phyloP scores from a whole-genome alignment of 345 rosid species.

The Leavenworthia alabamica region DNA sequence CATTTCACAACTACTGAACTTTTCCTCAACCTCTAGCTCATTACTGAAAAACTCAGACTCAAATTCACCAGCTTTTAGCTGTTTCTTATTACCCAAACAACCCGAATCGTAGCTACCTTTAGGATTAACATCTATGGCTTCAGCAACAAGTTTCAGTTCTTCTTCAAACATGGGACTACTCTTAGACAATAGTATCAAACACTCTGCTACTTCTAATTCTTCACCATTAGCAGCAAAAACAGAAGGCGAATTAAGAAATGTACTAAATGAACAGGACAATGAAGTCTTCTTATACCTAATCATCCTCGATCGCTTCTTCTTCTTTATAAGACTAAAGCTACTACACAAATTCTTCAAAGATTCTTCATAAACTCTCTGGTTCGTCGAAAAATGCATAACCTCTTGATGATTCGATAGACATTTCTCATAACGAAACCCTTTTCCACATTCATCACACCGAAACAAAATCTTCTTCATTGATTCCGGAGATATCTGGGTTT shows the following conservation, averaged over 20 bases:
- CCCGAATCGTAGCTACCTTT: constrained; percentile 14
- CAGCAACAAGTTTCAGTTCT: constrained; percentile 18
- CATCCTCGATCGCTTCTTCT: constrained; percentile 48
- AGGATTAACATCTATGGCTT: constrained; percentile 22
- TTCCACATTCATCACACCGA: constrained; percentile 43
- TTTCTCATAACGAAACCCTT: constrained; percentile 37
- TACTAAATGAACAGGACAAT: constrained; percentile 39
- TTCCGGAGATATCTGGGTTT: constrained; percentile 48
- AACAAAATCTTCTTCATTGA: constrained; percentile 34
- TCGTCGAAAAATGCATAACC: constrained; percentile 4
- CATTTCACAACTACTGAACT: not conserved
- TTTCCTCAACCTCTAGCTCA: not conserved
- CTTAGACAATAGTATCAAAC: constrained; percentile 53
- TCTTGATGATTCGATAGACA: constrained; percentile 26
- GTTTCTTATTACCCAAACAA: constrained; percentile 28
- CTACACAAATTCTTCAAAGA: constrained; percentile 14
- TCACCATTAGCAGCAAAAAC: constrained; percentile 33
- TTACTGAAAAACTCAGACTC: not conserved
- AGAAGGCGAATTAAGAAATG: constrained; percentile 39
- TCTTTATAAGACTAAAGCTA: constrained; percentile 25
- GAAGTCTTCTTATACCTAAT: constrained; percentile 41
- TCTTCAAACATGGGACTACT: constrained; percentile 25
- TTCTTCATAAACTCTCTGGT: constrained; percentile 25
- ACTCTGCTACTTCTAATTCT: constrained; percentile 39
- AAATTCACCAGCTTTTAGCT: not conserved